Percentiles rank a stretch among this genome's conserved stretches.
Conservation (phyloP, 495 filamentous ascomycete genomes). For the Aspergillus olivimuriae region DNA sequence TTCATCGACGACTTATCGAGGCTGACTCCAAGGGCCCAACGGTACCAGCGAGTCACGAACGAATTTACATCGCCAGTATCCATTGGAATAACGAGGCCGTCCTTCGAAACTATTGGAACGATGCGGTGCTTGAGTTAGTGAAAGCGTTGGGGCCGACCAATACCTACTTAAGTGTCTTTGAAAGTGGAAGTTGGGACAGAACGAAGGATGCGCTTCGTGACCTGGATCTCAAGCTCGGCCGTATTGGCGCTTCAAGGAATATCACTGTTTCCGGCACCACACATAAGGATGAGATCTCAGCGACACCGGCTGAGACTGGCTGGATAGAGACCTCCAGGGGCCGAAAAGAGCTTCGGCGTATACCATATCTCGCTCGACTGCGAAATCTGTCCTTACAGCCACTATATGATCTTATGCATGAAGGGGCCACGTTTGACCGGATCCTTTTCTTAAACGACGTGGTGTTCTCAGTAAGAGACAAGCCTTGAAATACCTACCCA, state of each 20-base stretch:
- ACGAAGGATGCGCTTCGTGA: constrained; percentile 58
- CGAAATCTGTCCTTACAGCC: constrained; percentile 53
- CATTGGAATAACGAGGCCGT: constrained; percentile 60
- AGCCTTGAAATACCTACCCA: neutral
- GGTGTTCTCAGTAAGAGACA: constrained; percentile 53
- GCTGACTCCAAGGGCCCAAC: neutral
- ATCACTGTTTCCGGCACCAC: constrained; percentile 49
- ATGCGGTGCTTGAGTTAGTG: constrained; percentile 52
- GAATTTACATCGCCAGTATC: constrained; percentile 59
- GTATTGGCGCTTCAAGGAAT: constrained; percentile 43
- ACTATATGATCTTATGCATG: constrained; percentile 33
- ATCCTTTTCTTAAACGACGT: constrained; percentile 73
- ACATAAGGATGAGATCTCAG: constrained; percentile 47
- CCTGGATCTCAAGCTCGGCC: constrained; percentile 49
- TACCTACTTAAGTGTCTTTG: constrained; percentile 63
- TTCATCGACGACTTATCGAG: neutral
- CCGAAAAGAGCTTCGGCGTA: constrained; percentile 51
- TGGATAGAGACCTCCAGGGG: constrained; percentile 9
- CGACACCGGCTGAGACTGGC: constrained; percentile 28
- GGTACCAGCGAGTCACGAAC: constrained; percentile 14
- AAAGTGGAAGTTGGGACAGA: constrained; percentile 67
- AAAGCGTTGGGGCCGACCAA: constrained; percentile 55
- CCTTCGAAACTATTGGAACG: constrained; percentile 46
- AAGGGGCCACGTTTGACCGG: constrained; percentile 55
- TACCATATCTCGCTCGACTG: constrained; percentile 60